A percentile compares a stretch with the other conserved stretches of the same genome.
These are phyloP conservation scores for Bipolaris bicolor DNA, from an alignment of 2,329 filamentous ascomycete species.

Conservation along the genomic window DNA sequence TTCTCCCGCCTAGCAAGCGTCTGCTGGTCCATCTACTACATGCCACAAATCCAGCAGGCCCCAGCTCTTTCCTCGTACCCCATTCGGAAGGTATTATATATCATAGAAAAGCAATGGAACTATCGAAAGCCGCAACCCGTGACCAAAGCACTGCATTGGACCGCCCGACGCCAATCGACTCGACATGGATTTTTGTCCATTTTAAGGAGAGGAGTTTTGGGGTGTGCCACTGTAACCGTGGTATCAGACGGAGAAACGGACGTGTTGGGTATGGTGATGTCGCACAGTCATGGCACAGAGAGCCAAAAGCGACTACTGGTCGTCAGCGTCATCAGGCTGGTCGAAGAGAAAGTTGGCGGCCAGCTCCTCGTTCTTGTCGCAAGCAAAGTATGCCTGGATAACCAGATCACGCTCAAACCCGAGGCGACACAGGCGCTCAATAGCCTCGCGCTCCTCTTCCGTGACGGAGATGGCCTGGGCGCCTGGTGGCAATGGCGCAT, in stretches of 20 bases:
- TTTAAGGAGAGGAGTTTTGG: constrained; percentile 19
- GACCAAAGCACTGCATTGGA: constrained; percentile 16
- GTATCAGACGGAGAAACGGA: constrained; percentile 27
- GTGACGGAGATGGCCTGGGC: constrained; percentile 90
- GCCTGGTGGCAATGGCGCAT: constrained; percentile 83
- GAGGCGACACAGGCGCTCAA: constrained; percentile 90
- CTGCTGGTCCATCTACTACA: constrained; percentile 14
- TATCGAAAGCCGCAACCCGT: constrained; percentile 9
- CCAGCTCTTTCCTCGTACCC: constrained; percentile 10
- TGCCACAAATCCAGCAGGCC: constrained; percentile 9
- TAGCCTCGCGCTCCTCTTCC: constrained; percentile 94
- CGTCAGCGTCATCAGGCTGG: constrained; percentile 84
- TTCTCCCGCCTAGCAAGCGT: constrained; percentile 5
- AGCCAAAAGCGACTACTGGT: constrained; percentile 40
- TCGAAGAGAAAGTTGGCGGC: constrained; percentile 98
- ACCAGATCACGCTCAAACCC: constrained; percentile 93
- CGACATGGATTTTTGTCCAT: constrained; percentile 21
- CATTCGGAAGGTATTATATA: constrained; percentile 25
- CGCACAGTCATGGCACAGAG: constrained; percentile 29
- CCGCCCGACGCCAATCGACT: constrained; percentile 16
- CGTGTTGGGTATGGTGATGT: constrained; percentile 31
- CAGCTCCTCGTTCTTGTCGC: constrained; percentile 98
- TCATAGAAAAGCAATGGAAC: constrained; percentile 12
- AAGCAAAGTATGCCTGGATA: constrained; percentile 98
- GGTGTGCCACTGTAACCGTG: constrained; percentile 31